A percentile compares a stretch with the other conserved stretches of the same genome.
Conservation (phyloP, 805 yeast genomes). For the Priceomyces carsonii region DNA sequence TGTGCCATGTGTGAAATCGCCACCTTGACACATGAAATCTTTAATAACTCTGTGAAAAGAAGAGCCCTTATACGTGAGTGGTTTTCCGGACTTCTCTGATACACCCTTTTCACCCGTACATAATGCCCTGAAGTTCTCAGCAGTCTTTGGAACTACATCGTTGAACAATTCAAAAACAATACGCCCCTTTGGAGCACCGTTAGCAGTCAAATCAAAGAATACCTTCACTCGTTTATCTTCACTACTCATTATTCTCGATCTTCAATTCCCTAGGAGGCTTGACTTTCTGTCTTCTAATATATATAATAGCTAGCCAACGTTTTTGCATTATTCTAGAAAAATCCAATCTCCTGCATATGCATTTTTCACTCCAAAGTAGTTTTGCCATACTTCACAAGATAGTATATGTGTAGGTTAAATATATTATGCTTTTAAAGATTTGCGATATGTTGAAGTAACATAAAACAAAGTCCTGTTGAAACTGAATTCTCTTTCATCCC, state of each 20-base stretch:
- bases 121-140: slow-evolving; percentile 85
- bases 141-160: slow-evolving; percentile 82
- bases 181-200: slow-evolving; percentile 69
- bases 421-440: too few species aligned
- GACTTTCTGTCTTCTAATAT: neutral
- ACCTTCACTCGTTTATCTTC: slow-evolving; percentile 46
- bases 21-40: slow-evolving; percentile 92
- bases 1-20: slow-evolving; percentile 58
- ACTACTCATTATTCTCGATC: slow-evolving; percentile 6
- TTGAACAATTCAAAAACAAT: slow-evolving; percentile 71
- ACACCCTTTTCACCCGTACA: slow-evolving; percentile 86
- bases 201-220: slow-evolving; percentile 78
- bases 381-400: too few species aligned
- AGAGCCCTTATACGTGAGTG: slow-evolving; percentile 78
- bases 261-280: too few species aligned
- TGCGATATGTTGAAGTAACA: too few species aligned
- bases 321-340: slow-evolving; percentile 3
- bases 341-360: slow-evolving; percentile 5
- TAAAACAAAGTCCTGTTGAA: too few species aligned
- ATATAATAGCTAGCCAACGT: neutral
- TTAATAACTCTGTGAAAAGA: slow-evolving; percentile 90
- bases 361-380: too few species aligned
- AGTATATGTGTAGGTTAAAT: too few species aligned
- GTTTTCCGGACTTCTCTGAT: slow-evolving; percentile 56
- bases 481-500: too few species aligned